phyloP scores from a whole-genome alignment of 2,329 filamentous ascomycete genomes.

The Lecanoromycetidae sp. region DNA sequence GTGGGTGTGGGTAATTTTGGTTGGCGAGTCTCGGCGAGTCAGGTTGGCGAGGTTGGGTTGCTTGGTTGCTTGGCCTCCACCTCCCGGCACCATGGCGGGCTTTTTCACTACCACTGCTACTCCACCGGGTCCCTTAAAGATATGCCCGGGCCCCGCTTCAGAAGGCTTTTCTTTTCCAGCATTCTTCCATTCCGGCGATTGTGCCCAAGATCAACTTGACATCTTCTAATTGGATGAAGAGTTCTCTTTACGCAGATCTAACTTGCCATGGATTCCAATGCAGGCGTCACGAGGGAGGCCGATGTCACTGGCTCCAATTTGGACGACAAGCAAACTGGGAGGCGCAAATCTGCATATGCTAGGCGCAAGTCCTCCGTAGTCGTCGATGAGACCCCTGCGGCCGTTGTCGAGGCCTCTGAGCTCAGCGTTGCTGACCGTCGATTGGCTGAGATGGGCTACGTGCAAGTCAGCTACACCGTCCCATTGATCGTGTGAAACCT shows the following conservation, averaged over 20 bases:
- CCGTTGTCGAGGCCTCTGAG: slow-evolving; percentile 1
- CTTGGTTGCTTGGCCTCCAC: no score
- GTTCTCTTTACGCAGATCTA: neutral
- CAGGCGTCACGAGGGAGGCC: neutral
- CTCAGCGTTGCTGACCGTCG: slow-evolving; percentile 11
- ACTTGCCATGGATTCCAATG: neutral
- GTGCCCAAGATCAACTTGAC: neutral
- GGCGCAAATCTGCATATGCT: slow-evolving; percentile 6
- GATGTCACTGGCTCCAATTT: neutral
- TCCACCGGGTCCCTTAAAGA: no score
- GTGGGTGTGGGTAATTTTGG: no score
- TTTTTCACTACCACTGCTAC: no score
- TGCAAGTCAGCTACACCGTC: slow-evolving; percentile 1
- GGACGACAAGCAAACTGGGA: neutral
- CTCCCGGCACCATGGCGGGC: no score
- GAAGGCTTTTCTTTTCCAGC: neutral
- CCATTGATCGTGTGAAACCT: neutral
- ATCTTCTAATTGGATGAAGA: neutral
- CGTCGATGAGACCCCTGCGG: slow-evolving; percentile 2
- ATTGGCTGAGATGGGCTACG: slow-evolving; percentile 17
- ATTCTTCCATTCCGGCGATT: neutral
- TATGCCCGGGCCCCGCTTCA: neutral
- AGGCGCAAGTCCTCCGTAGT: slow-evolving; percentile 10
- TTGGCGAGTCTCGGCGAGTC: no score
- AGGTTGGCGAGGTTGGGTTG: no score